A percentile compares a stretch with the other conserved stretches of the same genome.
Evolutionary conservation across 1,284 basidiomycete genomes (phyloP).

Genomic region (Wallemia ichthyophaga): DNA sequence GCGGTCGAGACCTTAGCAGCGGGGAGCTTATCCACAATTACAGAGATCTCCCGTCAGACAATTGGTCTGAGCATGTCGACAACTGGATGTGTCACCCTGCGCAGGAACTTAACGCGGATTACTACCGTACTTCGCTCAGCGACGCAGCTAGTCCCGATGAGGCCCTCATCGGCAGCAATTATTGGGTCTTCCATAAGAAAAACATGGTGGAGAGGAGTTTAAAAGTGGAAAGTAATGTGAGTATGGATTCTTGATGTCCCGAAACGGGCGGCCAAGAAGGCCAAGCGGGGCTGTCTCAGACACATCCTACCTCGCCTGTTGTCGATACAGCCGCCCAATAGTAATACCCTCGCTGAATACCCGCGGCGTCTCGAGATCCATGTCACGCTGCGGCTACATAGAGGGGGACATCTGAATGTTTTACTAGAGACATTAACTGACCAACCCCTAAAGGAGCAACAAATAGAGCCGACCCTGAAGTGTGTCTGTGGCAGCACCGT

Average conservation of each 20-base stretch:
- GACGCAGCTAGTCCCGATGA: not conserved
- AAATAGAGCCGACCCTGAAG: not conserved
- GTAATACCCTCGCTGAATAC: not conserved
- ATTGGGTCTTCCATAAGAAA: not conserved
- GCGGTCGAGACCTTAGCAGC: slow-evolving; percentile 30
- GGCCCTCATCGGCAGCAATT: not conserved
- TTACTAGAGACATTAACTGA: not conserved
- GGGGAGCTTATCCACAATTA: slow-evolving; percentile 11
- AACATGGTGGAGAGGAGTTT: not conserved
- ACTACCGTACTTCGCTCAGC: not conserved
- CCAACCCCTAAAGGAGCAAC: not conserved
- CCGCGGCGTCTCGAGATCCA: not conserved
- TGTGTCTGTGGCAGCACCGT: not conserved
- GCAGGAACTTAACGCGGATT: slow-evolving; percentile 20
- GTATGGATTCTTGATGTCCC: not conserved
- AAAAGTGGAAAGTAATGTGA: not conserved
- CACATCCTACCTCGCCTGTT: not conserved
- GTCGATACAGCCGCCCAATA: not conserved
- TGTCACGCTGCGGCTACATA: not conserved
- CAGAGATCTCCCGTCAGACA: slow-evolving; percentile 65
- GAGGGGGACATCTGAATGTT: not conserved
- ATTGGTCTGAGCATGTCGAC: slow-evolving; percentile 88
- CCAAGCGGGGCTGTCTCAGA: not conserved
- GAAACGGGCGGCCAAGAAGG: not conserved
- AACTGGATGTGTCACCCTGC: slow-evolving; percentile 95